Evolutionary conservation across 139 green algal genomes (phyloP).

Genomic region (Tetraselmis striata): DNA sequence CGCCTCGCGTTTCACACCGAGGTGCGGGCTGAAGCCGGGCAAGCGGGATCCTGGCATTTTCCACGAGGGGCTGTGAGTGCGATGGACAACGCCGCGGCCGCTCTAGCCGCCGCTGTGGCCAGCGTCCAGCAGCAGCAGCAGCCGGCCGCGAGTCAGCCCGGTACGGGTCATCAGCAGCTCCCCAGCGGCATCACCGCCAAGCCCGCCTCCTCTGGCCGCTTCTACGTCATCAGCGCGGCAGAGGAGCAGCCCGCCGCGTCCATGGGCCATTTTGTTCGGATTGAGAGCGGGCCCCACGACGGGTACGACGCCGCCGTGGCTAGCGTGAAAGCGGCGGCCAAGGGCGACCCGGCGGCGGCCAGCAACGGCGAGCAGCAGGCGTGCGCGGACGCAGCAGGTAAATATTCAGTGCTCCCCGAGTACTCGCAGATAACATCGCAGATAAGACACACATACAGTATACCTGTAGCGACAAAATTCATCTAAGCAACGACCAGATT

Average conservation of each 20-base stretch:
- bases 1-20: too few relatives aligned
- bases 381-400: too few relatives aligned
- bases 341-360: not conserved
- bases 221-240: not conserved
- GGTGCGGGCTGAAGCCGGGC: too few relatives aligned
- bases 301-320: not conserved
- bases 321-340: not conserved
- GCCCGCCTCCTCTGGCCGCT: not conserved
- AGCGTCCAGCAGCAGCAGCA: not conserved
- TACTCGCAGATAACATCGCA: too few relatives aligned
- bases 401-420: too few relatives aligned
- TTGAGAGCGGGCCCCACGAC: not conserved
- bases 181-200: not conserved
- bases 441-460: too few relatives aligned
- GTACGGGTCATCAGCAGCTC: not conserved
- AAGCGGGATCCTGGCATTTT: too few relatives aligned
- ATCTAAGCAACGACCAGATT: too few relatives aligned
- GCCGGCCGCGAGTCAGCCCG: too few relatives aligned
- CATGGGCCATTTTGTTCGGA: not conserved
- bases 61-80: too few relatives aligned
- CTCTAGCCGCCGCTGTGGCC: not conserved
- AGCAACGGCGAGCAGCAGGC: too few relatives aligned
- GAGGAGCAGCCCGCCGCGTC: not conserved
- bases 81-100: not conserved
- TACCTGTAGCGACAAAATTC: too few relatives aligned